A percentile compares a stretch with the other conserved stretches of the same genome.
These are phyloP conservation scores for Nicotiana obtusifolia DNA, from an alignment of 257 asterid genomes.

Conservation along the genomic window DNA sequence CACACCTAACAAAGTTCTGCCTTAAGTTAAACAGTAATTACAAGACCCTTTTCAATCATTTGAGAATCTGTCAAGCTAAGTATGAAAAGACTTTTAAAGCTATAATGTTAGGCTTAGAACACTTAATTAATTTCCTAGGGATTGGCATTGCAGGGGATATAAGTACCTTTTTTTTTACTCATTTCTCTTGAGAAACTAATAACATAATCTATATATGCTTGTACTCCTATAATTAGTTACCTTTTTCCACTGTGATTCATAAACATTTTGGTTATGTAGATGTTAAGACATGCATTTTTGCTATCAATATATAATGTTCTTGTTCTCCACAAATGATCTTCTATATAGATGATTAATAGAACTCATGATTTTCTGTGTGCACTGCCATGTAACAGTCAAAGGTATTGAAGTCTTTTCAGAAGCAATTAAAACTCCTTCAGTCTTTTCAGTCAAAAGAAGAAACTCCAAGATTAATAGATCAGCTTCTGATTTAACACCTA, in stretches of 20 bases:
- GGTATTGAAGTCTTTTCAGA: neutral
- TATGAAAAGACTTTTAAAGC: neutral
- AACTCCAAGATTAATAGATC: neutral
- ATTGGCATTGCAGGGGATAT: conserved; percentile 6
- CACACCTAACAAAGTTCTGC: conserved; percentile 8
- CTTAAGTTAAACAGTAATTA: conserved; percentile 10
- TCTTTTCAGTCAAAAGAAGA: conserved; percentile 1
- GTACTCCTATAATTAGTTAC: neutral
- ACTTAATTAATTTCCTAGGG: conserved; percentile 20
- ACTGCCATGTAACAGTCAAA: neutral
- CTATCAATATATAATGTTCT: neutral
- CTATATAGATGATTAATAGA: too few relatives aligned
- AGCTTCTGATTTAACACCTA: neutral
- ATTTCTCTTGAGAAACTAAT: neutral
- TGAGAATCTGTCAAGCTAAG: neutral
- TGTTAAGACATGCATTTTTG: neutral
- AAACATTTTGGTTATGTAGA: neutral
- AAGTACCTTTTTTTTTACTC: neutral
- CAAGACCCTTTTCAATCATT: conserved; percentile 12
- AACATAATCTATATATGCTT: neutral
- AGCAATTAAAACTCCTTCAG: neutral
- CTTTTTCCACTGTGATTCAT: neutral
- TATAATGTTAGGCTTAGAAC: conserved; percentile 11
- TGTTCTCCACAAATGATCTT: neutral
- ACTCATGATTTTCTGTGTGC: neutral